Conservation (phyloP, 768 basidiomycete genomes). For the Suillus variegatus region DNA sequence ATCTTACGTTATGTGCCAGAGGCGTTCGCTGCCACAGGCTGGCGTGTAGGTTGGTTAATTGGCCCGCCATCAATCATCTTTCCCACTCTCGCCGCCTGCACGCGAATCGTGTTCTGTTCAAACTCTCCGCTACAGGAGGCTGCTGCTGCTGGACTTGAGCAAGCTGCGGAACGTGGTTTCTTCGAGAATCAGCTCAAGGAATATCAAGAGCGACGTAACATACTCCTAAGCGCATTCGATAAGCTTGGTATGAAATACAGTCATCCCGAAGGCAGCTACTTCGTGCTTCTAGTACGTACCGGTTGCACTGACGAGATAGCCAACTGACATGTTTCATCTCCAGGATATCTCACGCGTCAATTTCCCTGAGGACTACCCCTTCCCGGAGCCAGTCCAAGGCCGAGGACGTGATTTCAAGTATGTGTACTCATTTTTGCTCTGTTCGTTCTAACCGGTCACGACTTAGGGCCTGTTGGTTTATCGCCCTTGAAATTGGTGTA, state of each 20-base stretch:
- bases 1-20: constrained; percentile 47
- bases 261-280: constrained; percentile 89
- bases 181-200: constrained; percentile 75
- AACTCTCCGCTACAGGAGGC: constrained; percentile 97
- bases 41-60: constrained; percentile 97
- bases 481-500: constrained; percentile 86
- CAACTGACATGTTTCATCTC: neutral
- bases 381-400: constrained; percentile 73
- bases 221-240: constrained; percentile 83
- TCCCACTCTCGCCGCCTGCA: constrained; percentile 87
- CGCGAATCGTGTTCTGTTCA: constrained; percentile 93
- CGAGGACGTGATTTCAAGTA: constrained; percentile 88
- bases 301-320: neutral
- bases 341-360: constrained; percentile 77
- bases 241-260: constrained; percentile 82
- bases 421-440: constrained; percentile 16
- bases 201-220: constrained; percentile 76
- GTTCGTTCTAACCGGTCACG: constrained; percentile 15
- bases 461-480: constrained; percentile 89
- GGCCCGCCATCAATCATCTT: constrained; percentile 80
- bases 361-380: constrained; percentile 84
- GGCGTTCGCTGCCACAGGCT: constrained; percentile 95
- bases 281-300: constrained; percentile 74
- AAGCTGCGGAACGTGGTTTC: constrained; percentile 69
- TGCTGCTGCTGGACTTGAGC: constrained; percentile 84